Evolutionary conservation across 163 green algal species (phyloP).

Genomic region (Prototheca stagnorum): DNA sequence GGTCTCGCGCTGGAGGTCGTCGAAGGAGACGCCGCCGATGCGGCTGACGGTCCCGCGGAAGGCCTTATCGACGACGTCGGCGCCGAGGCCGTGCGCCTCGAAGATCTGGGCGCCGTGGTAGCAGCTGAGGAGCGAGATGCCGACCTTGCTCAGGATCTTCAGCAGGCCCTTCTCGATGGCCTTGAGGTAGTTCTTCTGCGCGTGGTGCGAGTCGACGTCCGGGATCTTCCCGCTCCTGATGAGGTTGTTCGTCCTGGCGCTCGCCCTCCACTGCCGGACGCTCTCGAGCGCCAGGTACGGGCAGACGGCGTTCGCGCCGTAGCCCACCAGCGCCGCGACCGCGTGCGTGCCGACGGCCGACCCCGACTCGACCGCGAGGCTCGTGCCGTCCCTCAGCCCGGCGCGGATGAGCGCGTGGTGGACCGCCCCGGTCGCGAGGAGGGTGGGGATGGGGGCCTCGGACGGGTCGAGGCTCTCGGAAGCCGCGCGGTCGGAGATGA

Average conservation of each 20-base stretch:
- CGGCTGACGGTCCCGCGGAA: conserved; percentile 80
- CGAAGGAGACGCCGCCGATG: conserved; percentile 77
- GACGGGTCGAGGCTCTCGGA: conserved; percentile 17
- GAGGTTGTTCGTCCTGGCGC: conserved; percentile 60
- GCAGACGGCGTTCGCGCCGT: conserved; percentile 90
- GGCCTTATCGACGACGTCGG: conserved; percentile 75
- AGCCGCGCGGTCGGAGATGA: conserved; percentile 35
- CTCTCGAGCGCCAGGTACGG: conserved; percentile 93
- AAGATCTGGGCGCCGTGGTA: conserved; percentile 98
- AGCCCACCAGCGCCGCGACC: conserved; percentile 86
- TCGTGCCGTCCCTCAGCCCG: conserved; percentile 74
- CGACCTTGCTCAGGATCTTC: conserved; percentile 99
- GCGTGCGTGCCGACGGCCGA: conserved; percentile 92
- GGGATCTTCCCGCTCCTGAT: conserved; percentile 83
- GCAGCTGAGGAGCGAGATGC: conserved; percentile 91
- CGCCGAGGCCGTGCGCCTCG: conserved; percentile 88
- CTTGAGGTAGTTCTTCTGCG: conserved; percentile 91
- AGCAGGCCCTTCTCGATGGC: conserved; percentile 88
- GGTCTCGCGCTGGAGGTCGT: conserved; percentile 77
- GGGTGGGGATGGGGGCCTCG: conserved; percentile 66
- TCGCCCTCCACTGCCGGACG: conserved; percentile 77
- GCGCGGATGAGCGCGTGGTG: conserved; percentile 94
- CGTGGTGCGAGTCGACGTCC: conserved; percentile 53
- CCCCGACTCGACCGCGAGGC: conserved; percentile 86
- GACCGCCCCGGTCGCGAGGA: conserved; percentile 84